These are phyloP conservation scores for Mycogone perniciosa DNA, from an alignment of 2,329 filamentous ascomycete genomes.

Conservation along the genomic window DNA sequence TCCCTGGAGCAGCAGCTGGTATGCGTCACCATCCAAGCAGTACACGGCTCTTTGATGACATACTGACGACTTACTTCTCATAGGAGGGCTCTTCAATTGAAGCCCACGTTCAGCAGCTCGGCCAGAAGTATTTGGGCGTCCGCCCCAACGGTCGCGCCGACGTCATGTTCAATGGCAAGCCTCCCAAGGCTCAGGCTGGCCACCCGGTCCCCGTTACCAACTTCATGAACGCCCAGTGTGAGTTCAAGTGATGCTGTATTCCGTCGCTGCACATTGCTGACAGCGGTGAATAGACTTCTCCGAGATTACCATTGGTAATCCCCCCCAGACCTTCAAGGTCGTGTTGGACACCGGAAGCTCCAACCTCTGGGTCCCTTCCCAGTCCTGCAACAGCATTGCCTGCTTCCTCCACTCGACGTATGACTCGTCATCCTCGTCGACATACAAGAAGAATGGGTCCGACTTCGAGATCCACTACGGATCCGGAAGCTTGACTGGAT, in stretches of 20 bases:
- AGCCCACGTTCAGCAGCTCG: conserved; percentile 71
- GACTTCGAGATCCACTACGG: conserved; percentile 92
- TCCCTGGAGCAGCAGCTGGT: conserved; percentile 89
- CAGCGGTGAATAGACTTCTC: conserved; percentile 68
- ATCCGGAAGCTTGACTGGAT: conserved; percentile 88
- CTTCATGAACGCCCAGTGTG: conserved; percentile 99
- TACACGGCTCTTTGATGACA: neutral
- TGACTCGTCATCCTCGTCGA: conserved; percentile 80
- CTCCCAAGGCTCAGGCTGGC: conserved; percentile 56
- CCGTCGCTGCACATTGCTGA: neutral
- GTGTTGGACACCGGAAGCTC: conserved; percentile 97
- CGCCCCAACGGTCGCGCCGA: conserved; percentile 64
- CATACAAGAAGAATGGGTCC: conserved; percentile 90
- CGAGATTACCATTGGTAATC: conserved; percentile 86
- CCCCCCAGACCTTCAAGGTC: conserved; percentile 95
- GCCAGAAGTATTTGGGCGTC: conserved; percentile 90
- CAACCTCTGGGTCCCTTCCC: conserved; percentile 96
- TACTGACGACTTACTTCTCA: conserved; percentile 14
- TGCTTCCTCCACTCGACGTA: conserved; percentile 98
- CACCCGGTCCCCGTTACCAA: conserved; percentile 90
- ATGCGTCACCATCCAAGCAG: conserved; percentile 32
- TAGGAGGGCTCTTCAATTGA: conserved; percentile 74
- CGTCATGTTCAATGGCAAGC: conserved; percentile 72
- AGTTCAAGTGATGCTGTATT: conserved; percentile 28
- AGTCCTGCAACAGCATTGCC: conserved; percentile 86